Evolutionary conservation across 371 early-diverging fungal genomes (phyloP).

Genomic region (Mortierella sp.): DNA sequence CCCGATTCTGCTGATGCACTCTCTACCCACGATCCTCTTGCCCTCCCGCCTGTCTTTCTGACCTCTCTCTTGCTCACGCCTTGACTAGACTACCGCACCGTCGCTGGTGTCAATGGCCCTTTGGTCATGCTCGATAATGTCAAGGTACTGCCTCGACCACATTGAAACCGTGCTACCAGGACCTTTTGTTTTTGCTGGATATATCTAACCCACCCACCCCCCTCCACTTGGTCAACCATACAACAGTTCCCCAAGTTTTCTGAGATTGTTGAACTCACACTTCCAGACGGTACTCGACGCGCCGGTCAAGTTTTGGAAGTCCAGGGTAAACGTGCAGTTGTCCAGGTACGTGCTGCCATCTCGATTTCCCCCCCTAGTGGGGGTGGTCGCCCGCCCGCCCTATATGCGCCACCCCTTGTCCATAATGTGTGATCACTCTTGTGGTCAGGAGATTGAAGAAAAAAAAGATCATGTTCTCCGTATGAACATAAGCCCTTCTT

Average conservation of each 20-base stretch:
- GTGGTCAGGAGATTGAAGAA: constrained; percentile 13
- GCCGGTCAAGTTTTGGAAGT: constrained; percentile 99
- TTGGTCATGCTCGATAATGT: constrained; percentile 99
- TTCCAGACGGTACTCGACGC: constrained; percentile 97
- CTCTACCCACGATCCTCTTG: too few relatives aligned
- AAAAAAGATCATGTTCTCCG: constrained; percentile 6
- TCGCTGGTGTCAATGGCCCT: constrained; percentile 99
- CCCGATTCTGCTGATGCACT: constrained; percentile 21
- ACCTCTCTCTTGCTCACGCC: too few relatives aligned
- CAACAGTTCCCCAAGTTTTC: constrained; percentile 94
- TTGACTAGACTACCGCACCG: constrained; percentile 99
- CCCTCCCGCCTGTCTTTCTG: too few relatives aligned
- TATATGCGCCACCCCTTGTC: background rate
- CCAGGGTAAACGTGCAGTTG: constrained; percentile 97
- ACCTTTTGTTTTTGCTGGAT: constrained; percentile 19
- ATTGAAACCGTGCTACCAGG: background rate
- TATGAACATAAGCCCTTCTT: too few relatives aligned
- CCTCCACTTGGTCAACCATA: too few relatives aligned
- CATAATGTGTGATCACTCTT: constrained; percentile 35
- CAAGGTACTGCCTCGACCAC: constrained; percentile 70
- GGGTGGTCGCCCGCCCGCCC: too few relatives aligned
- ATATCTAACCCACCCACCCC: too few relatives aligned
- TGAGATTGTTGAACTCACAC: constrained; percentile 98
- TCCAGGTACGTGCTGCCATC: constrained; percentile 91
- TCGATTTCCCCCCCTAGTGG: too few relatives aligned